Conservation (phyloP, 2,329 filamentous ascomycete genomes). For the Colletotrichum higginsianum region DNA sequence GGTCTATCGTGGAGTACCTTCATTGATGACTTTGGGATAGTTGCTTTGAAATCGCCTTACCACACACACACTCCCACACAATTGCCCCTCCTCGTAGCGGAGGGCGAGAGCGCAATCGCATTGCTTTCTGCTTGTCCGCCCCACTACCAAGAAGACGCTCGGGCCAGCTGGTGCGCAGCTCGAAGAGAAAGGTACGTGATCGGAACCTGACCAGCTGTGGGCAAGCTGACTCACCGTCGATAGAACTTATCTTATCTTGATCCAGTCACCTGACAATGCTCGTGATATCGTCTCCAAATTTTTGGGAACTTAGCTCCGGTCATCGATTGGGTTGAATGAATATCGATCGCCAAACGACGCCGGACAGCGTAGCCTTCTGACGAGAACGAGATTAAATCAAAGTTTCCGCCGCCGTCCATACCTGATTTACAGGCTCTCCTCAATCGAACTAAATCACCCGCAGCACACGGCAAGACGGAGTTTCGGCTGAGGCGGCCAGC, state of each 20-base stretch:
- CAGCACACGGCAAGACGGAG: background rate
- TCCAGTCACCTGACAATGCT: background rate
- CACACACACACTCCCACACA: background rate
- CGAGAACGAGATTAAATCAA: slow-evolving; percentile 22
- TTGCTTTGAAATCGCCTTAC: slow-evolving; percentile 56
- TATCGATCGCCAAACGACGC: slow-evolving; percentile 25
- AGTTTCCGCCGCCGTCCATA: slow-evolving; percentile 43
- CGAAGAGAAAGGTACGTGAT: background rate
- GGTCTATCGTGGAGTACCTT: slow-evolving; percentile 31
- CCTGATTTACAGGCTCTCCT: slow-evolving; percentile 13
- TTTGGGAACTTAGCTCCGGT: slow-evolving; percentile 25
- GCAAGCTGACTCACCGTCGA: too few relatives aligned
- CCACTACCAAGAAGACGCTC: slow-evolving; percentile 17
- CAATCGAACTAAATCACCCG: background rate
- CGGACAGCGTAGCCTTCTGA: slow-evolving; percentile 34
- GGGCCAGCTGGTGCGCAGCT: slow-evolving; percentile 11
- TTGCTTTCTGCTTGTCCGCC: slow-evolving; percentile 14
- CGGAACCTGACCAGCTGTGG: background rate
- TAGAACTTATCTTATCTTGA: slow-evolving; percentile 22
- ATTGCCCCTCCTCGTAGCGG: slow-evolving; percentile 16
- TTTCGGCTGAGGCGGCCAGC: slow-evolving; percentile 33
- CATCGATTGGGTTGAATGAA: slow-evolving; percentile 6
- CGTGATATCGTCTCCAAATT: slow-evolving; percentile 34
- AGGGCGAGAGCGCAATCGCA: slow-evolving; percentile 18
- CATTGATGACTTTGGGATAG: slow-evolving; percentile 45